Evolutionary conservation across 2,329 filamentous ascomycete species (phyloP).

Genomic region (Aspergillus sp.): DNA sequence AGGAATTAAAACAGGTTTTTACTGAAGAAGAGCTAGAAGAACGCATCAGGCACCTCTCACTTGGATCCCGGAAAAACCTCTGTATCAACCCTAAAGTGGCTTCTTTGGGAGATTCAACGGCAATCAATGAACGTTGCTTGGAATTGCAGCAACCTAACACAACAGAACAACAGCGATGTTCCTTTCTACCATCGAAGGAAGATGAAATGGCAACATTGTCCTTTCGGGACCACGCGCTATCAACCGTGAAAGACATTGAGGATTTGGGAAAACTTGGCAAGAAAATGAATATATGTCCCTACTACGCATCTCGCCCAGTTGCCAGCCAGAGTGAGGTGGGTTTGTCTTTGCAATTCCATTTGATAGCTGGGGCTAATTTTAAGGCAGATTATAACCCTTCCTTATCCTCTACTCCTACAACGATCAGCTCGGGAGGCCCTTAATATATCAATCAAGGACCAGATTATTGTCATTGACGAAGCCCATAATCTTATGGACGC

Average conservation of each 20-base stretch:
- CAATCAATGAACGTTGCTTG: conserved; percentile 90
- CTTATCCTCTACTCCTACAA: conserved; percentile 87
- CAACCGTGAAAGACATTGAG: conserved; percentile 88
- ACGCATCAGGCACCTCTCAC: conserved; percentile 73
- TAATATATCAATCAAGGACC: conserved; percentile 78
- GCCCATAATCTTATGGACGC: conserved; percentile 98
- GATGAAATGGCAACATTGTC: conserved; percentile 69
- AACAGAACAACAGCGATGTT: conserved; percentile 67
- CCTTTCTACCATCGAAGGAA: conserved; percentile 76
- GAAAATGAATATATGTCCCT: conserved; percentile 80
- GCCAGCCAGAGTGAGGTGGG: conserved; percentile 73
- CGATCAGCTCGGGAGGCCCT: conserved; percentile 84
- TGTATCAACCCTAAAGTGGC: conserved; percentile 88
- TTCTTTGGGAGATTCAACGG: conserved; percentile 66
- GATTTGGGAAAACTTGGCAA: conserved; percentile 79
- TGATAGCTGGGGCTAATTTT: conserved; percentile 7
- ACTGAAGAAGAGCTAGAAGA: conserved; percentile 47
- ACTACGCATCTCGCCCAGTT: conserved; percentile 87
- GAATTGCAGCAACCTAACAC: conserved; percentile 77
- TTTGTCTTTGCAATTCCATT: neutral
- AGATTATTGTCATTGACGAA: conserved; percentile 94
- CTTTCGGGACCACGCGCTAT: conserved; percentile 82
- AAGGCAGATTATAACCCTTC: conserved; percentile 75
- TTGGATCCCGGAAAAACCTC: conserved; percentile 81
- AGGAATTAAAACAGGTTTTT: conserved; percentile 29